Evolutionary conservation across 2,329 filamentous ascomycete genomes (phyloP), one percentile per base, ranked within the genome.

Genomic region (Colletotrichum cereale): DNA sequence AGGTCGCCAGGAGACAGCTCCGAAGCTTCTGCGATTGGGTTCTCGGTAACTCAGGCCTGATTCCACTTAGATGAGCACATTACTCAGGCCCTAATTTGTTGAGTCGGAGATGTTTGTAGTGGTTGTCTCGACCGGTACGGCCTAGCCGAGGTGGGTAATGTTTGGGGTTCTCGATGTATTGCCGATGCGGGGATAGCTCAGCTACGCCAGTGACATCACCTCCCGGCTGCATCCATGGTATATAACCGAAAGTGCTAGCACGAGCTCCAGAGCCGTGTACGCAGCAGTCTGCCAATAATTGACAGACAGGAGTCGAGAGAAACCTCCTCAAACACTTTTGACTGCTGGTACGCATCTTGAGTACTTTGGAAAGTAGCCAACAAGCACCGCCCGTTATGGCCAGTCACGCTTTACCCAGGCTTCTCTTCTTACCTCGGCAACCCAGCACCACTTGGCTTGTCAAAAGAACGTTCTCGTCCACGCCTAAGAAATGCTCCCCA

Each of bases 181-280:
- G 8, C 61, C 48, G 48, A 55, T 21, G 21, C 29, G 61, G 47
- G 48, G 61, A 8, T 12, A 18, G 7, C 4, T 2, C 10, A 42
- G 7, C 26, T 60, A 40, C 61, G 48, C 34, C 34, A 55, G 31
- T 63, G 48, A 63, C 61, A 63, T 63, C 61, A 63, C 48, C 21
- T 50, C 47, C 60, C 53, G 53, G 63, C 38, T 66, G 52, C 24
- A 65, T 60, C 2, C 21, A 34, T 16, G 5, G 2, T 24, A 50
- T 40, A 50, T 66, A 60, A 42, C 53, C 63, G 42, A 60, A 31
- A 12, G 10, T 10, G 3, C 48, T 26, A 29, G 3, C 26, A 52
- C 16, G 26, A 21, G 12, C 16, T 31, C 48, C 7, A 52, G 26
- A 52, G 5, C 11, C 26, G 18, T 11, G 3, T 8, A 18, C 6